Evolutionary conservation across 108 stramenopile species (phyloP).

Genomic region (Ochromonas danica): DNA sequence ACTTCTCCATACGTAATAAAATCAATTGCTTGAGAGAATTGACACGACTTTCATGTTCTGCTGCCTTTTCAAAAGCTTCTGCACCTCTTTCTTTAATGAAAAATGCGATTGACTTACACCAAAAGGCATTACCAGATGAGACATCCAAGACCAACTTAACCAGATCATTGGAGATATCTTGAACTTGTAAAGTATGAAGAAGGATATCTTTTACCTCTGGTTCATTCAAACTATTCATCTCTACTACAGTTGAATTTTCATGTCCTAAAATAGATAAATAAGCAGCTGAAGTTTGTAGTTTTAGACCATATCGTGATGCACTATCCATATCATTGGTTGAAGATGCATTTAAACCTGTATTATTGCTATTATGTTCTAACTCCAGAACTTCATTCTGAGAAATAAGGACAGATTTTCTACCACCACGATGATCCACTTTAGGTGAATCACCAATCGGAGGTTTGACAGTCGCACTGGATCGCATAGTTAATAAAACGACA

Average conservation of each 20-base stretch:
- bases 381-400: too few relatives aligned
- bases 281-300: not conserved
- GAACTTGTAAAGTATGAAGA: not conserved
- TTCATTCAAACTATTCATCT: not conserved
- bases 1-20: slow-evolving; percentile 8
- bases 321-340: not conserved
- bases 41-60: not conserved
- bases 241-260: not conserved
- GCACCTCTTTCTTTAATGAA: slow-evolving; percentile 27
- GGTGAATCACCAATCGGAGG: too few relatives aligned
- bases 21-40: slow-evolving; percentile 10
- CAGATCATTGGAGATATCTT: not conserved
- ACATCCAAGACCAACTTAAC: not conserved
- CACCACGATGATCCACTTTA: too few relatives aligned
- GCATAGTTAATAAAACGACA: not conserved
- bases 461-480: not conserved
- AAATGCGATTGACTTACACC: slow-evolving; percentile 6
- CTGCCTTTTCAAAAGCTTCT: not conserved
- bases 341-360: too few relatives aligned
- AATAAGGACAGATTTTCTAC: too few relatives aligned
- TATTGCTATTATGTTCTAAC: too few relatives aligned
- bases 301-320: not conserved
- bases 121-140: slow-evolving; percentile 12
- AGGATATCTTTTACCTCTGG: not conserved
- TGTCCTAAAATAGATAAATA: slow-evolving; percentile 22